Evolutionary conservation across 1,284 basidiomycete species (phyloP), one percentile per base, ranked within the genome.

Genomic region (Gymnopus androsaceus): DNA sequence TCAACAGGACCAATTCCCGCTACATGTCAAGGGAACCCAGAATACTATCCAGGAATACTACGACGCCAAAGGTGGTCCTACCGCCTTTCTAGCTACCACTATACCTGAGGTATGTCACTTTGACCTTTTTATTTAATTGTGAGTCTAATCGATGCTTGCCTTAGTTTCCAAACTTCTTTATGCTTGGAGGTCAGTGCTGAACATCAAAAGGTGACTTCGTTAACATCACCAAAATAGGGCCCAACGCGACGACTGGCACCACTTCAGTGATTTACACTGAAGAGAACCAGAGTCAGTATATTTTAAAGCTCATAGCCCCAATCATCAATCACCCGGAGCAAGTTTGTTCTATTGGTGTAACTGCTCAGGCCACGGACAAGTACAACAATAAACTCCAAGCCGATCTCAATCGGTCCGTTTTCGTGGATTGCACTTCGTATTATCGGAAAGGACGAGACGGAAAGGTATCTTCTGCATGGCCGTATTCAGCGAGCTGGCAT

Each of bases 231-330:
- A 4, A 27, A 37, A 21, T 57, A 80, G 79, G 79, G 11, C 78
- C 80, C 0, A 81, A 81, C 59, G 76, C 74, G 0, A 62, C 64
- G 2, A 76, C 79, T 1, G 78, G 79, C 0, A 75, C 79, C 57
- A 75, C 74, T 0, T 81, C 79, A 3, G 74, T 77, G 12, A 65
- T 81, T 27, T 77, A 73, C 52, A 69, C 72, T 2, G 73, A 75
- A 48, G 79, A 80, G 58, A 56, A 71, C 3, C 58, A 64, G 63
- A 57, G 64, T 53, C 23, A 52, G 17, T 65, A 64, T 50, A 59
- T 59, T 19, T 56, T 76, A 2, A 61, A 76, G 50, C 61, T 78
- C 30, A 68, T 80, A 44, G 67, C 66, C 25, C 77, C 76, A 9
- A 62, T 79, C 30, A 59, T 80, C 11, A 58, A 69, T 0, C 40